Evolutionary conservation across 1,284 basidiomycete species (phyloP), one percentile per base, ranked within the genome.

Genomic region (Coniophora puteana): DNA sequence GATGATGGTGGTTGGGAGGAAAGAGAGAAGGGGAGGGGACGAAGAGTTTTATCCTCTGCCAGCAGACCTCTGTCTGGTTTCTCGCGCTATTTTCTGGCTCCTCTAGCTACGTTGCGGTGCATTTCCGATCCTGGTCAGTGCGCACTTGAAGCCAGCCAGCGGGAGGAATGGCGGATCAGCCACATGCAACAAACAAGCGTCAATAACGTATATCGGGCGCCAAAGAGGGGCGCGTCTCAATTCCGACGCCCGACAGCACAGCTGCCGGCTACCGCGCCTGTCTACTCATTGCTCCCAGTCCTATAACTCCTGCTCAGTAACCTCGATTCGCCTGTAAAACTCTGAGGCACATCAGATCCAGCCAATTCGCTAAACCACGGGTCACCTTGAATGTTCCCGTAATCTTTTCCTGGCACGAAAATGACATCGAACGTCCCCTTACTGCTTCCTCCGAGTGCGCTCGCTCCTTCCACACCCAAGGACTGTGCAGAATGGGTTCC

Each of bases 401-500:
- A n/a, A n/a, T n/a, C n/a, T n/a, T n/a, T n/a, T n/a, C n/a, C n/a
- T n/a, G n/a, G n/a, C n/a, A n/a, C 11, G 28, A 7, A 21, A 32
- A 57, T 52, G 55, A 25, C 45, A 6, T 13, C 46, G 26, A 36
- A 24, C 22, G 45, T 62, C 6, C 59, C 60, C 0, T 16, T 76
- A 17, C 64, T 77, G 10, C 62, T 78, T 23, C 74, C 74, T 37
- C 46, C 51, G 25, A 63, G 44, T 35, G 57, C 65, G 7, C 49
- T 67, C 25, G 63, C 68, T 3, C 51, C 55, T 43, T 49, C 57
- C n/a, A 46, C 60, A 18, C 45, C 53, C 7, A 57, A 61, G 25
- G 55, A 68, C 6, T 66, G 71, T 43, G 53, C 70, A 21, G 76
- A 80, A 63, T 80, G 78, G 78, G 70, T 62, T 36, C 78, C 78